phyloP scores from a whole-genome alignment of 495 filamentous ascomycete species.

The Tuber microsphaerosporum region DNA sequence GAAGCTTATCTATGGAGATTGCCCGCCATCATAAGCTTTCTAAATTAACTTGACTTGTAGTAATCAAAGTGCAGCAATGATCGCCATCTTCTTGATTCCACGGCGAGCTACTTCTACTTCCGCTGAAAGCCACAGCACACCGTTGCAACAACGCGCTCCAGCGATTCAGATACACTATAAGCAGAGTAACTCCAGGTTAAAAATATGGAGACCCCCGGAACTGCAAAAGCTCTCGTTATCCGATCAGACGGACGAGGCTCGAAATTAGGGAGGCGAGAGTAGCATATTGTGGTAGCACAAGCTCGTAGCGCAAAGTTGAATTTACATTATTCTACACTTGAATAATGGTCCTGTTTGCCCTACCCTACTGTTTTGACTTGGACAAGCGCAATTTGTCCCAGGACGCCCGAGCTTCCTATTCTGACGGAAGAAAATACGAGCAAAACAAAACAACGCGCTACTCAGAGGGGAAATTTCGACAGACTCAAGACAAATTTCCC shows the following conservation, averaged over 20 bases:
- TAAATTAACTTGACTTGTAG: neutral
- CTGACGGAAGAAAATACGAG: neutral
- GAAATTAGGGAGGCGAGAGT: neutral
- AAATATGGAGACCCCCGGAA: neutral
- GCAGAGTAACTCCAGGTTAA: neutral
- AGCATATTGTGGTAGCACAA: neutral
- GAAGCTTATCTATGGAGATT: neutral
- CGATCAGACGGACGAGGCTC: neutral
- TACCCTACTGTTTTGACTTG: neutral
- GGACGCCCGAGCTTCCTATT: neutral
- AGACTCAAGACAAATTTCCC: neutral
- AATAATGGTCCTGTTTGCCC: neutral
- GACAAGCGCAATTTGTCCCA: neutral
- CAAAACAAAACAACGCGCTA: neutral
- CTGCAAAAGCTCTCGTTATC: neutral
- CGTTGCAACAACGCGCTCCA: neutral
- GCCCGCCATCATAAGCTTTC: neutral
- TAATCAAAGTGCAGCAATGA: neutral
- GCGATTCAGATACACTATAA: neutral
- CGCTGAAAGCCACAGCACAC: neutral
- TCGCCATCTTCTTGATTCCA: neutral
- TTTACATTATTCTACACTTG: neutral
- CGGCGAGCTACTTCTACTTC: neutral
- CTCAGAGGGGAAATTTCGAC: neutral
- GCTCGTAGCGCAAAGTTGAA: neutral